phyloP scores from a whole-genome alignment of 352 stramenopile genomes.

The Phytophthora tentaculata region DNA sequence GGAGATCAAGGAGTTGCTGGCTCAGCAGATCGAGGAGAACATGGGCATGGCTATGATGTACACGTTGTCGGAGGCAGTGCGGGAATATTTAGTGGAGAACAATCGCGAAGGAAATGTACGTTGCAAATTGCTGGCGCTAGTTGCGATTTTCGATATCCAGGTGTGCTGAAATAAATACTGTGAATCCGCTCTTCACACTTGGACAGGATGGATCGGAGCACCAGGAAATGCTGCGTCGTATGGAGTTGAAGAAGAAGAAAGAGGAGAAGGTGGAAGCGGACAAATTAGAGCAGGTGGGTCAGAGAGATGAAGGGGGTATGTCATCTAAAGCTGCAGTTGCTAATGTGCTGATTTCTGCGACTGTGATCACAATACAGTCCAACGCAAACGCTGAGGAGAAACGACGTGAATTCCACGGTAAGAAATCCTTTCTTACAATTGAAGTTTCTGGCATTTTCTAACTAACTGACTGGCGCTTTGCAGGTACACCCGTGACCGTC shows the following conservation, averaged over 20 bases:
- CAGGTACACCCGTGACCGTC: slow-evolving; percentile 82
- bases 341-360: slow-evolving; percentile 12
- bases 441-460: not conserved
- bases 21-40: slow-evolving; percentile 77
- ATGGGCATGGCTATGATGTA: slow-evolving; percentile 91
- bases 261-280: slow-evolving; percentile 70
- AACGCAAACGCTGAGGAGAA: slow-evolving; percentile 36
- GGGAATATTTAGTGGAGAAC: slow-evolving; percentile 90
- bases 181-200: slow-evolving; percentile 7
- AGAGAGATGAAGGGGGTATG: slow-evolving; percentile 1
- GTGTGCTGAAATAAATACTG: slow-evolving; percentile 13
- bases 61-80: slow-evolving; percentile 80
- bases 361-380: slow-evolving; percentile 28
- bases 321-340: slow-evolving; percentile 1
- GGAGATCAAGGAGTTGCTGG: slow-evolving; percentile 73
- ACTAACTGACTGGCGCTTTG: slow-evolving; percentile 13
- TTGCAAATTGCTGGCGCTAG: slow-evolving; percentile 1
- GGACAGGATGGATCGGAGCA: slow-evolving; percentile 85
- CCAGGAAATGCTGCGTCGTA: slow-evolving; percentile 87
- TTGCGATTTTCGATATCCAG: not conserved
- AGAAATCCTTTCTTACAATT: not conserved
- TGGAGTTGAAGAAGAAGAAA: slow-evolving; percentile 83
- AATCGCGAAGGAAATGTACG: slow-evolving; percentile 85
- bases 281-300: slow-evolving; percentile 48
- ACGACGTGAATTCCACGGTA: slow-evolving; percentile 43